A percentile compares a stretch with the other conserved stretches of the same genome.
phyloP scores from a whole-genome alignment of 352 stramenopile species.

The Globisporangium middletonii region DNA sequence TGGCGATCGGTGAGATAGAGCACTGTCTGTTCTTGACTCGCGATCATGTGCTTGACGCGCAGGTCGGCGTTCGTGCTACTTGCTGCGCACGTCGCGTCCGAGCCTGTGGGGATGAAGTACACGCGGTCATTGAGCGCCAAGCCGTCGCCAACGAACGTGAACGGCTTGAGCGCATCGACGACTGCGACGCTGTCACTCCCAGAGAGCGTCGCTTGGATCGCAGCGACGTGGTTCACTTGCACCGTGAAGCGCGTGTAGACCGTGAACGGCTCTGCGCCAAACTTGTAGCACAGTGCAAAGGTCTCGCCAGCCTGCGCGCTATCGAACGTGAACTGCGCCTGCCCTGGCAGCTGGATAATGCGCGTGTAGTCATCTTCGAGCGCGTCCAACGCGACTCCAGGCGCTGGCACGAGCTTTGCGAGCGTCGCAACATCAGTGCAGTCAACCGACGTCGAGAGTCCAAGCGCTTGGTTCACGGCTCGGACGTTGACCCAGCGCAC shows the following conservation, averaged over 20 bases:
- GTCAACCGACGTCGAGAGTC: slow-evolving; percentile 18
- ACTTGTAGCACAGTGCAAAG: slow-evolving; percentile 66
- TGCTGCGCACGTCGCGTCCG: slow-evolving; percentile 22
- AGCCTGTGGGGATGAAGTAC: slow-evolving; percentile 46
- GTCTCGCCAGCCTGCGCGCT: slow-evolving; percentile 33
- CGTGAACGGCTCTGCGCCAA: slow-evolving; percentile 53
- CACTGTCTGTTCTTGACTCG: slow-evolving; percentile 21
- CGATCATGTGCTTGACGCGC: slow-evolving; percentile 28
- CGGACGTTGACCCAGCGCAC: slow-evolving; percentile 48
- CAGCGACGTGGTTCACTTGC: slow-evolving; percentile 37
- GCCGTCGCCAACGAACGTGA: slow-evolving; percentile 44
- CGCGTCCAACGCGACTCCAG: slow-evolving; percentile 9
- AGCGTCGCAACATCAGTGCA: slow-evolving; percentile 33
- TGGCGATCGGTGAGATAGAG: slow-evolving; percentile 29
- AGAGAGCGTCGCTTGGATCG: slow-evolving; percentile 18
- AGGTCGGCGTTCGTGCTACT: slow-evolving; percentile 27
- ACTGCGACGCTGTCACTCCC: slow-evolving; percentile 39
- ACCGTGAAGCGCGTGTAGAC: slow-evolving; percentile 40
- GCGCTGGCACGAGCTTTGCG: slow-evolving; percentile 20
- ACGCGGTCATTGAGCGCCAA: slow-evolving; percentile 46
- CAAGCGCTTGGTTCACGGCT: slow-evolving; percentile 24
- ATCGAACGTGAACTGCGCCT: slow-evolving; percentile 30
- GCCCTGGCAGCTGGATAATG: slow-evolving; percentile 11
- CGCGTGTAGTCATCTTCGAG: slow-evolving; percentile 46
- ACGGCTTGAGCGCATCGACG: slow-evolving; percentile 41